Evolutionary conservation across 306 rosid genomes (phyloP).

Genomic region (Cucumis hystrix): DNA sequence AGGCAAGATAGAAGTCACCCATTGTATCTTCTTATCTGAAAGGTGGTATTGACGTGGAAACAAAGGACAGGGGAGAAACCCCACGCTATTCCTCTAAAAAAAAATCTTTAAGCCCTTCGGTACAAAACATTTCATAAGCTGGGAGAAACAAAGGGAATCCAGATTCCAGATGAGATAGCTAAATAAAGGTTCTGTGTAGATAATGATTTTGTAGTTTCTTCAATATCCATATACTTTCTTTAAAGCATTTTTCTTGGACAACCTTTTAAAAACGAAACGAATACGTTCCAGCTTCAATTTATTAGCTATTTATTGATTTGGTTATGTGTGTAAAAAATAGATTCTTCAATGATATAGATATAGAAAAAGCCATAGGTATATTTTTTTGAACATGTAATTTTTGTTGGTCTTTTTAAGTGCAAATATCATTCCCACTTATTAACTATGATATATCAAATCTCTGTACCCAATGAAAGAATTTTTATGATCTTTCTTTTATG

Average conservation of each 20-base stretch:
- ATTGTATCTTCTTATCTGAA: background rate
- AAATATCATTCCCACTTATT: background rate
- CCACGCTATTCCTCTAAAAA: background rate
- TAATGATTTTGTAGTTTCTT: background rate
- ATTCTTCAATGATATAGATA: background rate
- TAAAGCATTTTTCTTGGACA: background rate
- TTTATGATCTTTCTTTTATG: background rate
- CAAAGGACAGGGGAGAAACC: background rate
- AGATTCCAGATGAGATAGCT: background rate
- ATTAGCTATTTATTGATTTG: background rate
- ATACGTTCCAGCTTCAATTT: background rate
- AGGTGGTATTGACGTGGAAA: background rate
- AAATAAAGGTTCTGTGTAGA: background rate
- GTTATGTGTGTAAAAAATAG: background rate
- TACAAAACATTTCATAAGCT: background rate
- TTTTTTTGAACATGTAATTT: background rate
- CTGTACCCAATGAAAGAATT: background rate
- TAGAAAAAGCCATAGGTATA: background rate
- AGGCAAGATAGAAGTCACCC: background rate
- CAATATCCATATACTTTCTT: background rate
- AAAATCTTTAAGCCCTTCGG: background rate
- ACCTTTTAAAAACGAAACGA: background rate
- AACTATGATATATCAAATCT: background rate
- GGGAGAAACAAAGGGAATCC: background rate
- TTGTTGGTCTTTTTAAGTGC: background rate